phyloP scores from a whole-genome alignment of 2,329 filamentous ascomycete genomes.

The Macrophomina phaseolina region DNA sequence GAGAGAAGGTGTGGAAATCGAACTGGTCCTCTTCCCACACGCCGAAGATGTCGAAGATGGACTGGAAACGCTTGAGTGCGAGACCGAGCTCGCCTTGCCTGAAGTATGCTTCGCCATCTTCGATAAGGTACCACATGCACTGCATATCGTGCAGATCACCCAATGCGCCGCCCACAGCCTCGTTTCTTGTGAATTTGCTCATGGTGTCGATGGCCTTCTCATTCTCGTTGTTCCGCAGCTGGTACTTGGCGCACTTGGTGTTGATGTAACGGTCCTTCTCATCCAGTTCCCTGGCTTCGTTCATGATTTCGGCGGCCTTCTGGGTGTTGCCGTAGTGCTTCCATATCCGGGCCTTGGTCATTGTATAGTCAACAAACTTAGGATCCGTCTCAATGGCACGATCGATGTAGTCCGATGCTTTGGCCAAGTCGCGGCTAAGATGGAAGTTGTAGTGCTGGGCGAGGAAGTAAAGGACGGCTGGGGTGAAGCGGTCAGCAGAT shows the following conservation, averaged over 20 bases:
- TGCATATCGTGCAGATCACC: conserved; percentile 97
- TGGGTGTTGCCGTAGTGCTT: conserved; percentile 84
- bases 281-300: conserved; percentile 82
- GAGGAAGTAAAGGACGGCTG: conserved; percentile 88
- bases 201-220: conserved; percentile 86
- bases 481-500: conserved; percentile 66
- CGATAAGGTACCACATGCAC: conserved; percentile 94
- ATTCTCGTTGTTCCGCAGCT: conserved; percentile 89
- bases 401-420: conserved; percentile 82
- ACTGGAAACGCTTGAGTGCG: conserved; percentile 89
- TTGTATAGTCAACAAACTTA: conserved; percentile 85
- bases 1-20: conserved; percentile 96
- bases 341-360: conserved; percentile 93
- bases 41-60: conserved; percentile 91
- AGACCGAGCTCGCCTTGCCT: conserved; percentile 82
- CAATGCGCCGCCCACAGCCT: conserved; percentile 84
- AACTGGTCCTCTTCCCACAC: conserved; percentile 99
- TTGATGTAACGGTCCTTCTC: conserved; percentile 96
- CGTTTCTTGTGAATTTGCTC: conserved; percentile 91
- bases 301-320: conserved; percentile 87
- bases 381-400: conserved; percentile 80
- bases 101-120: conserved; percentile 89
- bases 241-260: conserved; percentile 96
- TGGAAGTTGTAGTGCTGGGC: conserved; percentile 97
- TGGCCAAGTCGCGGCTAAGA: conserved; percentile 80